Percentiles rank a stretch among this genome's conserved stretches.
phyloP scores from a whole-genome alignment of 257 asterid species.

The Gynochthodes officinalis region DNA sequence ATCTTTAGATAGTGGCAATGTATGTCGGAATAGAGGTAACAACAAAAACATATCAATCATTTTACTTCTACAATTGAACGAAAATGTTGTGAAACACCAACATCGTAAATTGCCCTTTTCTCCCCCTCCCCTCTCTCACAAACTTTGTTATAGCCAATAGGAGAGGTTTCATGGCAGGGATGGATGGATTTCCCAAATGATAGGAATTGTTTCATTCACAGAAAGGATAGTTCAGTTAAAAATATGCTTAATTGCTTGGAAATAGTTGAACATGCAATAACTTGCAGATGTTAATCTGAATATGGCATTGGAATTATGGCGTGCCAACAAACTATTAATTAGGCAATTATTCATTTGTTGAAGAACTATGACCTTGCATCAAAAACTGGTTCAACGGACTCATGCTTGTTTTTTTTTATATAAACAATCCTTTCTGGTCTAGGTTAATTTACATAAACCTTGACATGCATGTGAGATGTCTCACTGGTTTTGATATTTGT shows the following conservation, averaged over 20 bases:
- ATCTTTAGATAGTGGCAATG: background rate
- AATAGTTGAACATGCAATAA: background rate
- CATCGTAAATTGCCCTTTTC: no score
- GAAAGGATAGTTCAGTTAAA: background rate
- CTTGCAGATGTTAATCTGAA: background rate
- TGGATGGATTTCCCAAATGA: background rate
- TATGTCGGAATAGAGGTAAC: background rate
- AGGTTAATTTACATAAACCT: background rate
- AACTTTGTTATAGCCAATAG: no score
- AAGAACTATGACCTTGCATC: background rate
- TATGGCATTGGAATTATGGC: slow-evolving; percentile 3
- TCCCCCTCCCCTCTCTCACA: no score
- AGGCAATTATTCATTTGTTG: background rate
- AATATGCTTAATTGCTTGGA: background rate
- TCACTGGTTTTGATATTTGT: slow-evolving; percentile 19
- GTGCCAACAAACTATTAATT: background rate
- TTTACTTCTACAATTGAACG: background rate
- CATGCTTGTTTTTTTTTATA: background rate
- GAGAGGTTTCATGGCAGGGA: background rate
- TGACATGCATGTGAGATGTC: background rate
- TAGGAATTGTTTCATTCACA: background rate
- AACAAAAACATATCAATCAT: background rate
- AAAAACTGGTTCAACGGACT: background rate
- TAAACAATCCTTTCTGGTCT: background rate
- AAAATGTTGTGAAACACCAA: background rate